phyloP scores from a whole-genome alignment of 2,329 filamentous ascomycete species.

The Exophiala sp. region DNA sequence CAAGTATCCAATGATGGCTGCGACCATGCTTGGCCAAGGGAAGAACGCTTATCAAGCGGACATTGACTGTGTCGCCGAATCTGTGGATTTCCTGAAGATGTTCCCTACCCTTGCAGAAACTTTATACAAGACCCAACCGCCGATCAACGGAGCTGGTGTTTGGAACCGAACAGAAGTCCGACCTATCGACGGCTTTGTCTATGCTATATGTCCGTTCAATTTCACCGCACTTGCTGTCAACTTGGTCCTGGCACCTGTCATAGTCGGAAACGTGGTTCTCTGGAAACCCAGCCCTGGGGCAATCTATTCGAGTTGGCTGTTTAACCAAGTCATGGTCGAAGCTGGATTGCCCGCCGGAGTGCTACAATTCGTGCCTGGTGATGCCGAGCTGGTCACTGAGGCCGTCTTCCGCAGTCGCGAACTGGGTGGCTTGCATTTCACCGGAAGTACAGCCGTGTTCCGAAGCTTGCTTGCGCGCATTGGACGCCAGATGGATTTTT shows the following conservation, averaged over 20 bases:
- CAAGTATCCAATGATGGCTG: slow-evolving; percentile 36
- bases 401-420: slow-evolving; percentile 71
- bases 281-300: slow-evolving; percentile 95
- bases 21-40: slow-evolving; percentile 43
- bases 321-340: slow-evolving; percentile 87
- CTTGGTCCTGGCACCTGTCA: slow-evolving; percentile 73
- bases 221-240: slow-evolving; percentile 95
- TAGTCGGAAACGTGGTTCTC: slow-evolving; percentile 90
- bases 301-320: slow-evolving; percentile 84
- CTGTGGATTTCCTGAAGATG: slow-evolving; percentile 59
- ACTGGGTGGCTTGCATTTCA: slow-evolving; percentile 92
- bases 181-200: slow-evolving; percentile 90
- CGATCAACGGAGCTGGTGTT: slow-evolving; percentile 73
- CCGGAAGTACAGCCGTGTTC: slow-evolving; percentile 89
- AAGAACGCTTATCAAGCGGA: slow-evolving; percentile 43
- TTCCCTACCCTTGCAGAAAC: slow-evolving; percentile 60
- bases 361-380: slow-evolving; percentile 88
- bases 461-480: slow-evolving; percentile 84
- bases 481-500: slow-evolving; percentile 75
- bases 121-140: slow-evolving; percentile 70
- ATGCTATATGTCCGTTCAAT: slow-evolving; percentile 92
- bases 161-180: slow-evolving; percentile 92
- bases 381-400: slow-evolving; percentile 79
- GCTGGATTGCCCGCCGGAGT: slow-evolving; percentile 85
- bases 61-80: slow-evolving; percentile 37